Percentiles rank a stretch among this genome's conserved stretches.
These are phyloP conservation scores for Limnanthes douglasii DNA, from an alignment of 345 rosid species.

Conservation along the genomic window DNA sequence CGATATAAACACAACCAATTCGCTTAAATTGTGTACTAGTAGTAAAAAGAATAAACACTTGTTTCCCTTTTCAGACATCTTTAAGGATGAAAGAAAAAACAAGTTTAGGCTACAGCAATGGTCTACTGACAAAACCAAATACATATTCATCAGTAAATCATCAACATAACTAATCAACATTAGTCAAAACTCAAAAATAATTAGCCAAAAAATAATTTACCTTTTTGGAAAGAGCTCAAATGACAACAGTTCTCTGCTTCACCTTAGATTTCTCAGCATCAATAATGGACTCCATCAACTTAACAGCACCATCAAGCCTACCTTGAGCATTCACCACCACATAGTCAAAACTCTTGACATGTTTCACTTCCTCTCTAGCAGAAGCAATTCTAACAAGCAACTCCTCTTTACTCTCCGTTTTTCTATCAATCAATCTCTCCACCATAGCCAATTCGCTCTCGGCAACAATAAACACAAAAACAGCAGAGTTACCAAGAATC, in stretches of 20 bases:
- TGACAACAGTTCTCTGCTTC: constrained; percentile 39
- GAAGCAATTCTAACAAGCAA: constrained; percentile 70
- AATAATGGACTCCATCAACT: constrained; percentile 47
- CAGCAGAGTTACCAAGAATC: constrained; percentile 59
- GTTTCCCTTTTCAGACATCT: too few species aligned
- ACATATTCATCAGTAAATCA: too few species aligned
- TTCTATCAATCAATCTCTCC: constrained; percentile 71
- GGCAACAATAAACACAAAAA: constrained; percentile 66
- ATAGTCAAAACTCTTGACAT: constrained; percentile 53
- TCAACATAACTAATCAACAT: too few species aligned
- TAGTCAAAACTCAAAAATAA: too few species aligned
- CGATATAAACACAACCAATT: too few species aligned
- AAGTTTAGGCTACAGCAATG: too few species aligned
- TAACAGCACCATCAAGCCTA: constrained; percentile 59
- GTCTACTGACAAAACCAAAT: background rate
- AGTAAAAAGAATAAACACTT: too few species aligned
- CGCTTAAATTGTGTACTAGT: too few species aligned
- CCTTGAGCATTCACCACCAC: constrained; percentile 78
- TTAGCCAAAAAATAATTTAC: too few species aligned
- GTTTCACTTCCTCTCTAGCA: constrained; percentile 75
- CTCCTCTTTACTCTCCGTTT: constrained; percentile 64
- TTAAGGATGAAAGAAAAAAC: too few species aligned
- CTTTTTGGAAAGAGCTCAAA: constrained; percentile 22
- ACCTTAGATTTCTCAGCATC: constrained; percentile 95
- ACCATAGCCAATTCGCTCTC: constrained; percentile 76